A percentile compares a stretch with the other conserved stretches of the same genome.
phyloP scores from a whole-genome alignment of 495 filamentous ascomycete species.

The Lophiotrema nucula region DNA sequence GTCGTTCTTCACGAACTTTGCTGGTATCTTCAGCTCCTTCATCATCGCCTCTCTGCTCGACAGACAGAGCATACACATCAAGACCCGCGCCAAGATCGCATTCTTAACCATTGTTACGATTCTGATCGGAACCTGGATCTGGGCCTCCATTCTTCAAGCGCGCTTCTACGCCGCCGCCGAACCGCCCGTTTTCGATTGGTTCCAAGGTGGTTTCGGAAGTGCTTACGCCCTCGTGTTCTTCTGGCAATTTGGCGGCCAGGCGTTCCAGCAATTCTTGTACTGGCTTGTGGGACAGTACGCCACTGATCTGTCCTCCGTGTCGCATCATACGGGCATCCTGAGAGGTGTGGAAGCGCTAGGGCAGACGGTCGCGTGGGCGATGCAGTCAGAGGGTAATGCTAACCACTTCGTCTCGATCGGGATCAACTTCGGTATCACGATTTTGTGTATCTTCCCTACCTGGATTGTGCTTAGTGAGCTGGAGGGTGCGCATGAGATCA shows the following conservation, averaged over 20 bases:
- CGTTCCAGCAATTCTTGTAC: conserved; percentile 41
- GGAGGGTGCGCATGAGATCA: conserved; percentile 32
- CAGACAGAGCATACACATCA: conserved; percentile 35
- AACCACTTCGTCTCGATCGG: conserved; percentile 41
- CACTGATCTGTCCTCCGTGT: conserved; percentile 35
- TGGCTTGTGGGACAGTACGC: conserved; percentile 41
- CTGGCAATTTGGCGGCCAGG: conserved; percentile 41
- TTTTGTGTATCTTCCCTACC: conserved; percentile 37
- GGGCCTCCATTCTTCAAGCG: conserved; percentile 36
- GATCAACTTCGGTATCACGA: conserved; percentile 40
- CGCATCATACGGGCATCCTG: conserved; percentile 38
- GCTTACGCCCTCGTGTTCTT: conserved; percentile 40
- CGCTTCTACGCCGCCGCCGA: conserved; percentile 33
- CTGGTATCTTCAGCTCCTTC: conserved; percentile 41
- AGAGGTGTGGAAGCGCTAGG: conserved; percentile 39
- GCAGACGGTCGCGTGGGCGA: conserved; percentile 43
- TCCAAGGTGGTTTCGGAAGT: conserved; percentile 35
- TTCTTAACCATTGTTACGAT: conserved; percentile 34
- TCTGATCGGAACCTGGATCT: conserved; percentile 40
- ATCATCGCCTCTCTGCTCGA: conserved; percentile 36
- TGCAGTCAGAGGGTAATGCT: conserved; percentile 39
- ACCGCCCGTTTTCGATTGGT: conserved; percentile 39
- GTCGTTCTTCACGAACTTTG: conserved; percentile 38
- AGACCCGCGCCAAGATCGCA: conserved; percentile 33
- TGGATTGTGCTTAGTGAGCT: conserved; percentile 41